phyloP scores from a whole-genome alignment of 345 rosid species.

The Bretschneidera sinensis region DNA sequence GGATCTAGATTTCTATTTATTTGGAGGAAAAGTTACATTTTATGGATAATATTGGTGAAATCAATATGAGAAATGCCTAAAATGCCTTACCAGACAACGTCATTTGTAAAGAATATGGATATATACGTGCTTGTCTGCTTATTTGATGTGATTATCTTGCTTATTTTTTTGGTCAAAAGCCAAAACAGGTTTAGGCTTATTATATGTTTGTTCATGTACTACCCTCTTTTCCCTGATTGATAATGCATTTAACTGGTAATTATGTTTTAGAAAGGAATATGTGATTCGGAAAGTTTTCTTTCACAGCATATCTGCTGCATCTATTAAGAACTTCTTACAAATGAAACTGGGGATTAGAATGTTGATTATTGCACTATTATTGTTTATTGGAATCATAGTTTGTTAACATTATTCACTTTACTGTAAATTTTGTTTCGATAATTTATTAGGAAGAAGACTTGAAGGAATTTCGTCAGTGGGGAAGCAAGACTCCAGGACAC shows the following conservation, averaged over 20 bases:
- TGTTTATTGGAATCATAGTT: not conserved
- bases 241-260: no score
- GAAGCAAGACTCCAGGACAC: constrained; percentile 78
- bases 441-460: constrained; percentile 63
- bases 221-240: not conserved
- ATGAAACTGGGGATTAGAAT: not conserved
- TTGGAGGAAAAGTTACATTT: no score
- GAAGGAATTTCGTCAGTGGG: constrained; percentile 82
- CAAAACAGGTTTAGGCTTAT: not conserved
- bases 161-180: not conserved
- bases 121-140: no score
- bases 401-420: no score
- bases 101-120: not conserved
- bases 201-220: no score
- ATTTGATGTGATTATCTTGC: no score
- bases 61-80: not conserved
- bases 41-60: no score
- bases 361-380: not conserved
- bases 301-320: not conserved
- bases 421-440: constrained; percentile 1
- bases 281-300: not conserved
- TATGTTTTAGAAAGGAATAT: no score
- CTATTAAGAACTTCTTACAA: not conserved
- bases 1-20: not conserved
- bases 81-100: not conserved